phyloP scores from a whole-genome alignment of 768 basidiomycete genomes.

The Cubamyces lactineus region DNA sequence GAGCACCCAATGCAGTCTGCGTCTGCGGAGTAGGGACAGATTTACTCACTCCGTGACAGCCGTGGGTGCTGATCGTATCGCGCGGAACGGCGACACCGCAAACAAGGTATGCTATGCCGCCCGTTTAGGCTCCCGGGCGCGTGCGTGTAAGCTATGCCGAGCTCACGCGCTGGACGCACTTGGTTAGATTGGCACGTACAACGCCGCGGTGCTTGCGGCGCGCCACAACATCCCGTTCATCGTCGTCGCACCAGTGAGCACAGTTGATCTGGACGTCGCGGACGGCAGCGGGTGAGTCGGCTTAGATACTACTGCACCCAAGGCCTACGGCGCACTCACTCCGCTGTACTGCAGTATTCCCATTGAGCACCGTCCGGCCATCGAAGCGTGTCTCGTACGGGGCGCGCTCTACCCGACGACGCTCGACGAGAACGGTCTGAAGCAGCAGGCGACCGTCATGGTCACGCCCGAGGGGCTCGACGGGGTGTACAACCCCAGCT shows the following conservation, averaged over 20 bases:
- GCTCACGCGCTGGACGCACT: neutral
- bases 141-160: neutral
- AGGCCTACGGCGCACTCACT: constrained; percentile 16
- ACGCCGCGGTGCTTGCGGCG: constrained; percentile 89
- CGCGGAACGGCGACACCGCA: constrained; percentile 93
- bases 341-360: constrained; percentile 65
- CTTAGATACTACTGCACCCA: constrained; percentile 1
- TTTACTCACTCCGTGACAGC: constrained; percentile 41
- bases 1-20: constrained; percentile 26
- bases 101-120: constrained; percentile 66
- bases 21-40: neutral
- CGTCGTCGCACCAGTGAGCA: constrained; percentile 91
- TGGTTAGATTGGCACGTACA: constrained; percentile 85
- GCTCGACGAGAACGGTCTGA: constrained; percentile 43
- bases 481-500: constrained; percentile 88
- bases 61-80: constrained; percentile 89
- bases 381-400: constrained; percentile 88
- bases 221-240: constrained; percentile 90
- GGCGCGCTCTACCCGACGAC: constrained; percentile 71
- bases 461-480: constrained; percentile 67
- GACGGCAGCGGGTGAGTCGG: constrained; percentile 60
- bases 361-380: constrained; percentile 87
- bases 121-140: neutral
- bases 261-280: constrained; percentile 80
- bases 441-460: constrained; percentile 77